Evolutionary conservation across 2,329 filamentous ascomycete genomes (phyloP).

Genomic region (Fusarium praegraminearum): DNA sequence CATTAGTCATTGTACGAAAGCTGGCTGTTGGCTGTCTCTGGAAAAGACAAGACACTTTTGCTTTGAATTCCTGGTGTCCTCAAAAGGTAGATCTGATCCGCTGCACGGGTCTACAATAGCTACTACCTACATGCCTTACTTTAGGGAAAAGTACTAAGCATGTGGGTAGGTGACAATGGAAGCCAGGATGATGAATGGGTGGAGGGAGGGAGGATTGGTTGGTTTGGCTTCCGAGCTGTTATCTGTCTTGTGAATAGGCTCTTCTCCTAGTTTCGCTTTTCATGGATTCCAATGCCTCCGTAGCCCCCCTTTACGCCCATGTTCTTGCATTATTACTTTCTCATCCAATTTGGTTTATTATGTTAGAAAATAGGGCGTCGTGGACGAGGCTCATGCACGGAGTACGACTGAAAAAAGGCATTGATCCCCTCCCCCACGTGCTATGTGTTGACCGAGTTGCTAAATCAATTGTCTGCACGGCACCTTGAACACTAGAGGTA

Average conservation of each 20-base stretch:
- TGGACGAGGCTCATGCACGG: neutral
- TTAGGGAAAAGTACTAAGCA: neutral
- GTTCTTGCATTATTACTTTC: neutral
- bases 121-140: neutral
- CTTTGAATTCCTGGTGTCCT: neutral
- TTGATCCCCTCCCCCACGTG: conserved; percentile 27
- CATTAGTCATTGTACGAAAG: neutral
- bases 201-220: neutral
- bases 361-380: conserved; percentile 8
- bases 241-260: conserved; percentile 9
- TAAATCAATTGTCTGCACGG: conserved; percentile 8
- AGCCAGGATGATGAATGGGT: neutral
- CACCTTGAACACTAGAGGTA: neutral
- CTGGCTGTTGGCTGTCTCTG: neutral
- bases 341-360: conserved; percentile 10
- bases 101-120: neutral
- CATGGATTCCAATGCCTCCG: neutral
- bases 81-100: neutral
- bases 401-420: conserved; percentile 2
- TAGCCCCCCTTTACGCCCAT: neutral
- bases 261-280: conserved; percentile 18
- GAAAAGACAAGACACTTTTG: neutral
- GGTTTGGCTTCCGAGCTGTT: conserved; percentile 26
- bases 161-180: neutral
- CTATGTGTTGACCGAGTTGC: conserved; percentile 12